Evolutionary conservation across 73 alveolate genomes (phyloP).

Genomic region (Paramecium pentaurelia): DNA sequence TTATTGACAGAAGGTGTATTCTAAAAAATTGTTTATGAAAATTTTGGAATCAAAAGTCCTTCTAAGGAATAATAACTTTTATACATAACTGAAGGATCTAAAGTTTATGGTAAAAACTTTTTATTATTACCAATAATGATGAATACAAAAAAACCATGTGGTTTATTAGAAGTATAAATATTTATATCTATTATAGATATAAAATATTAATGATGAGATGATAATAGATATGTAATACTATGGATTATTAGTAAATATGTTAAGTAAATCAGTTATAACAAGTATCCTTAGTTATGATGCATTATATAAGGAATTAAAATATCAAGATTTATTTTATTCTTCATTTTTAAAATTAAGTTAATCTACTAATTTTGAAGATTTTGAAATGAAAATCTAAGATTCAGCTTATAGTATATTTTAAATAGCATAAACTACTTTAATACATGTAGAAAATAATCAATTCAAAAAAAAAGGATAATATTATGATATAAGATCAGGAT

Average conservation of each 20-base stretch:
- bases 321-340: neutral
- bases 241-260: slow-evolving; percentile 31
- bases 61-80: neutral
- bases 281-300: slow-evolving; percentile 4
- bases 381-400: neutral
- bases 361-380: neutral
- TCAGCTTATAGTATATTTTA: neutral
- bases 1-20: slow-evolving; percentile 1
- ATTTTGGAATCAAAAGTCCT: neutral
- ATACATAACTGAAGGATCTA: neutral
- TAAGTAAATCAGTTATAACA: neutral
- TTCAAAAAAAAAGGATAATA: neutral
- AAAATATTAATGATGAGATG: neutral
- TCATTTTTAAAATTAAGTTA: neutral
- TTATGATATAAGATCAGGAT: neutral
- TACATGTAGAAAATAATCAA: neutral
- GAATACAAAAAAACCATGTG: slow-evolving; percentile 1
- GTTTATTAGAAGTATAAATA: neutral
- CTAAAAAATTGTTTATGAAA: neutral
- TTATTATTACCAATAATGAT: neutral
- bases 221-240: neutral
- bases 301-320: neutral
- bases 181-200: neutral
- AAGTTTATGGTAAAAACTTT: neutral
- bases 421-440: neutral